A percentile compares a stretch with the other conserved stretches of the same genome.
Conservation (phyloP, 768 basidiomycete species). For the Suillus ampliporus region DNA sequence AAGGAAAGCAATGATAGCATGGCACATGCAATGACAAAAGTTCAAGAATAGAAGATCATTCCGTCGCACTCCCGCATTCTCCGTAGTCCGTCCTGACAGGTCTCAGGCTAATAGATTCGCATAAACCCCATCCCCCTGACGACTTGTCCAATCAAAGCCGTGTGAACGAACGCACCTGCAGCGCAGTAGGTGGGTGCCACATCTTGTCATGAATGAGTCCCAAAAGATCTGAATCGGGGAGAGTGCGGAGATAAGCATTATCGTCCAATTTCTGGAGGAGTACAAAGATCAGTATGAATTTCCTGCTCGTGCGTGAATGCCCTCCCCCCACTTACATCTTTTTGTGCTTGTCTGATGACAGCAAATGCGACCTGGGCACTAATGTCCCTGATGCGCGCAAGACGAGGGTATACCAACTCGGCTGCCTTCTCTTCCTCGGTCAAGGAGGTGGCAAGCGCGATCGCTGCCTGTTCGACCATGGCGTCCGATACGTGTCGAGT, state of each 20-base stretch:
- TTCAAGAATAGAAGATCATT: conserved; percentile 6
- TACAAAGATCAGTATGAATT: conserved; percentile 11
- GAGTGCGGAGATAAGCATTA: conserved; percentile 51
- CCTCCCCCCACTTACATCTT: conserved; percentile 50
- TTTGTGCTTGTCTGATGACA: conserved; percentile 70
- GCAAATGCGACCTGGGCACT: conserved; percentile 63
- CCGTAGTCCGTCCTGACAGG: neutral
- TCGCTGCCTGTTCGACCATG: conserved; percentile 72
- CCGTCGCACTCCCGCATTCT: conserved; percentile 8
- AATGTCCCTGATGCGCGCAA: conserved; percentile 69
- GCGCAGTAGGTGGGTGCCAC: conserved; percentile 53
- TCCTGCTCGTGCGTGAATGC: neutral
- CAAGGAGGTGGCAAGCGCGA: conserved; percentile 64
- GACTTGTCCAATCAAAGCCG: conserved; percentile 22
- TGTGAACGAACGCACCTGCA: conserved; percentile 4
- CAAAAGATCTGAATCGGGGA: conserved; percentile 53
- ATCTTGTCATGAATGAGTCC: conserved; percentile 59
- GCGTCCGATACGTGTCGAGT: conserved; percentile 64
- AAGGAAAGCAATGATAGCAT: conserved; percentile 2
- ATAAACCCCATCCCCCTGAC: conserved; percentile 4
- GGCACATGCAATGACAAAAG: neutral
- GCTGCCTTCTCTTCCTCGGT: conserved; percentile 57
- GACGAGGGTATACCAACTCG: conserved; percentile 70
- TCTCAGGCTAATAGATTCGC: neutral
- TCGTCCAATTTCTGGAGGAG: conserved; percentile 47